Conservation (phyloP, 2,329 filamentous ascomycete species). For the Thermomyces lanuginosus region DNA sequence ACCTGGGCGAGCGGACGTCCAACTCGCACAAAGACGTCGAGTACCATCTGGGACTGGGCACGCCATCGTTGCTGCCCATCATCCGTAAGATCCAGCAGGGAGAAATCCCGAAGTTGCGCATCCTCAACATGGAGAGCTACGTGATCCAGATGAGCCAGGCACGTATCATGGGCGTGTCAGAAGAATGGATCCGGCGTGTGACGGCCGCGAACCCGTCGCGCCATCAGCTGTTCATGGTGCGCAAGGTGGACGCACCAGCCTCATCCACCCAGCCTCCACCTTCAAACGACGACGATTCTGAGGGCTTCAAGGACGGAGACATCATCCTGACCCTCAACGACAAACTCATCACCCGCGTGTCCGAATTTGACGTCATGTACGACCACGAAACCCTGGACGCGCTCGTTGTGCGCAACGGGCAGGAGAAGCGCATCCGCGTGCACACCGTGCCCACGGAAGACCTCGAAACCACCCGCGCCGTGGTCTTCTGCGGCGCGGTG, state of each 20-base stretch:
- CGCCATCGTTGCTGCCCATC: slow-evolving; percentile 77
- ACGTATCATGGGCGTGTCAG: slow-evolving; percentile 88
- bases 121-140: slow-evolving; percentile 86
- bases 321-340: slow-evolving; percentile 82
- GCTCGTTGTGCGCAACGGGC: slow-evolving; percentile 67
- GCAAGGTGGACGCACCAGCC: slow-evolving; percentile 64
- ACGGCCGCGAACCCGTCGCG: slow-evolving; percentile 75
- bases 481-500: slow-evolving; percentile 89
- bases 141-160: slow-evolving; percentile 95
- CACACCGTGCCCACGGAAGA: slow-evolving; percentile 78
- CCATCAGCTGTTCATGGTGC: slow-evolving; percentile 96
- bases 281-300: slow-evolving; percentile 34
- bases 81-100: slow-evolving; percentile 70
- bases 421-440: slow-evolving; percentile 60
- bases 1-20: slow-evolving; percentile 73
- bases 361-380: slow-evolving; percentile 94
- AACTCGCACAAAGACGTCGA: slow-evolving; percentile 78
- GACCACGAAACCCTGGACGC: slow-evolving; percentile 68
- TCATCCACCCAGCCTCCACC: too few relatives aligned
- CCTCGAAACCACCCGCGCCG: slow-evolving; percentile 78
- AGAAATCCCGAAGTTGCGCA: slow-evolving; percentile 63
- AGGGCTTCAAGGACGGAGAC: slow-evolving; percentile 81
- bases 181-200: slow-evolving; percentile 88
- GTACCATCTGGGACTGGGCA: slow-evolving; percentile 85
- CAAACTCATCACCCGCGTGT: slow-evolving; percentile 81